phyloP scores from a whole-genome alignment of 2,329 filamentous ascomycete species.

The Aspergillus brasiliensis region DNA sequence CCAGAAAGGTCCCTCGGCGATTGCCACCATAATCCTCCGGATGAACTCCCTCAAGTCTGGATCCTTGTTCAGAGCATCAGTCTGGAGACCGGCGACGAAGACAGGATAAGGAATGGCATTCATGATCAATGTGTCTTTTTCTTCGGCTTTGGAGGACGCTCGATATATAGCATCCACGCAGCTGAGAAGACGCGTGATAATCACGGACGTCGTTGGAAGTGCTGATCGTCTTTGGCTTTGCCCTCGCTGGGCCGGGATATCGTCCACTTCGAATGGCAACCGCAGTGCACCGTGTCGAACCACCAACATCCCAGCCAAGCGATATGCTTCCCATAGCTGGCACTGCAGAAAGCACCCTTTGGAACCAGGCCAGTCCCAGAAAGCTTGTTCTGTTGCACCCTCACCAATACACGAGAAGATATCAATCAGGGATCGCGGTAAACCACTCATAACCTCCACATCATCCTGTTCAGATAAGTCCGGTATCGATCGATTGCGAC shows the following conservation, averaged over 20 bases:
- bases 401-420: conserved; percentile 28
- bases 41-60: conserved; percentile 23
- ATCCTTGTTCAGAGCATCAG: conserved; percentile 17
- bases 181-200: conserved; percentile 28
- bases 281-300: conserved; percentile 19
- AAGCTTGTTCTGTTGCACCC: conserved; percentile 27
- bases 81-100: conserved; percentile 23
- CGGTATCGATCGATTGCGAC: conserved; percentile 14
- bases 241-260: not conserved
- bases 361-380: conserved; percentile 34
- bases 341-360: conserved; percentile 28
- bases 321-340: conserved; percentile 35
- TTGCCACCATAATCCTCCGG: not conserved
- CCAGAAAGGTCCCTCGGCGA: not conserved
- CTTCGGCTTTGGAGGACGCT: conserved; percentile 17
- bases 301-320: conserved; percentile 29
- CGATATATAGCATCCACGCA: conserved; percentile 29
- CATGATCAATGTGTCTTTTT: conserved; percentile 20
- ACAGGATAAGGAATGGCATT: conserved; percentile 31
- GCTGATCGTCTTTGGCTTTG: not conserved
- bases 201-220: conserved; percentile 16
- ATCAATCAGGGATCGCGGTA: conserved; percentile 32
- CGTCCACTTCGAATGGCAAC: not conserved
- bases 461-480: not conserved
- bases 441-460: conserved; percentile 31